phyloP scores from a whole-genome alignment of 129 eudicot genomes.

The Glebionis coronaria region DNA sequence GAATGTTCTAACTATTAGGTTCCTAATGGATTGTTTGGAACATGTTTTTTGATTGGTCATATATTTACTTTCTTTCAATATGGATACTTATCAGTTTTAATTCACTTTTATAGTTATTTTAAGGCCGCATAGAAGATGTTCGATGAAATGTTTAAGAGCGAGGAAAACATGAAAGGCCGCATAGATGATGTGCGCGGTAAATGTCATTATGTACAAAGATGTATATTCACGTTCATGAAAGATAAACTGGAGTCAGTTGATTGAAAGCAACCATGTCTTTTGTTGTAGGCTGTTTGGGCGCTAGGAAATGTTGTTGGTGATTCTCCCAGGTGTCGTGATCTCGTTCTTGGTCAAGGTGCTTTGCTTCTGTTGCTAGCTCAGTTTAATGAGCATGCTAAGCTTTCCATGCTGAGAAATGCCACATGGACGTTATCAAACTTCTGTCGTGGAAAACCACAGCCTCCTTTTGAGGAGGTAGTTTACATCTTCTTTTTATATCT shows the following conservation, averaged over 20 bases:
- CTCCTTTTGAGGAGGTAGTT: constrained; percentile 77
- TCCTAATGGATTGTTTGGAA: too few species aligned
- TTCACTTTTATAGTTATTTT: too few species aligned
- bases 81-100: too few species aligned
- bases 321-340: constrained; percentile 85
- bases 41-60: too few species aligned
- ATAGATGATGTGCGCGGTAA: too few species aligned
- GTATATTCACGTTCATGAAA: not conserved
- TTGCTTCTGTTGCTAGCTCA: constrained; percentile 63
- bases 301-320: constrained; percentile 94
- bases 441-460: constrained; percentile 91
- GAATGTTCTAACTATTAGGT: too few species aligned
- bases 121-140: too few species aligned
- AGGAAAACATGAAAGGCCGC: too few species aligned
- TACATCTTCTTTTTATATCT: not conserved
- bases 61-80: too few species aligned
- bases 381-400: constrained; percentile 75
- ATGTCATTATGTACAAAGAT: not conserved
- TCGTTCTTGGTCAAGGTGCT: constrained; percentile 81
- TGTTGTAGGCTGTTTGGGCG: constrained; percentile 85
- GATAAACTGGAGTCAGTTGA: not conserved
- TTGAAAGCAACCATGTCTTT: not conserved
- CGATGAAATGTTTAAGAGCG: too few species aligned
- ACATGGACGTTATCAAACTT: constrained; percentile 92
- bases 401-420: constrained; percentile 91